Percentiles rank a stretch among this genome's conserved stretches.
These are phyloP conservation scores for Amanita subjunquillea DNA, from an alignment of 768 basidiomycete genomes.

Conservation along the genomic window DNA sequence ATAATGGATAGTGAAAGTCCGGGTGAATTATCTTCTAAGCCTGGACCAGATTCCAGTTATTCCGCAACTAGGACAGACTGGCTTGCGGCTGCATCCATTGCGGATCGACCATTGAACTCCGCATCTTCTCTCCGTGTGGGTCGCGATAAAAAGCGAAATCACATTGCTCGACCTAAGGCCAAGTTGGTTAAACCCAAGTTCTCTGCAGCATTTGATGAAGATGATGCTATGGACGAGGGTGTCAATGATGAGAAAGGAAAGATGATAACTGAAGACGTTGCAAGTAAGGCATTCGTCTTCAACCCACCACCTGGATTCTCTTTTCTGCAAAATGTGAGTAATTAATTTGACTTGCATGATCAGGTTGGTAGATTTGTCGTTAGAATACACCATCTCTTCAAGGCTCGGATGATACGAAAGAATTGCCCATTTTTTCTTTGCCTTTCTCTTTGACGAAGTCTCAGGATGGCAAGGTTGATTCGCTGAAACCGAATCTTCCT, in stretches of 20 bases:
- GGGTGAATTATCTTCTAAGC: constrained; percentile 17
- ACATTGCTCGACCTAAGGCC: constrained; percentile 45
- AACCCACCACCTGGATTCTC: constrained; percentile 54
- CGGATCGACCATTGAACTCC: constrained; percentile 13
- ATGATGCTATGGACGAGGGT: constrained; percentile 35
- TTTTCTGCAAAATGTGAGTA: constrained; percentile 54
- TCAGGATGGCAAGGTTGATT: background rate
- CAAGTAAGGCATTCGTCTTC: constrained; percentile 45
- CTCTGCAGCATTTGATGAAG: constrained; percentile 54
- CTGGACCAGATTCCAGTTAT: constrained; percentile 9
- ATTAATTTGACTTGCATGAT: background rate
- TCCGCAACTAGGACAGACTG: constrained; percentile 18
- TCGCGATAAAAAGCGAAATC: constrained; percentile 46
- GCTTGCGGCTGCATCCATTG: constrained; percentile 20
- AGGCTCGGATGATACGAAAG: constrained; percentile 39
- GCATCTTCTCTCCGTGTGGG: constrained; percentile 60
- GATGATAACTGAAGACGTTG: constrained; percentile 41
- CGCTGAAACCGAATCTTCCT: background rate
- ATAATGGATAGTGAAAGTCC: constrained; percentile 20
- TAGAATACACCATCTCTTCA: constrained; percentile 16
- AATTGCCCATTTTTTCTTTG: constrained; percentile 53
- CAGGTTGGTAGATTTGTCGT: background rate
- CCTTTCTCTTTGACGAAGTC: constrained; percentile 49
- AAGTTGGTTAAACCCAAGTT: constrained; percentile 41
- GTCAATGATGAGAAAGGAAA: constrained; percentile 31